These are phyloP conservation scores for Vicia villosa DNA, from an alignment of 306 rosid genomes.

Conservation along the genomic window DNA sequence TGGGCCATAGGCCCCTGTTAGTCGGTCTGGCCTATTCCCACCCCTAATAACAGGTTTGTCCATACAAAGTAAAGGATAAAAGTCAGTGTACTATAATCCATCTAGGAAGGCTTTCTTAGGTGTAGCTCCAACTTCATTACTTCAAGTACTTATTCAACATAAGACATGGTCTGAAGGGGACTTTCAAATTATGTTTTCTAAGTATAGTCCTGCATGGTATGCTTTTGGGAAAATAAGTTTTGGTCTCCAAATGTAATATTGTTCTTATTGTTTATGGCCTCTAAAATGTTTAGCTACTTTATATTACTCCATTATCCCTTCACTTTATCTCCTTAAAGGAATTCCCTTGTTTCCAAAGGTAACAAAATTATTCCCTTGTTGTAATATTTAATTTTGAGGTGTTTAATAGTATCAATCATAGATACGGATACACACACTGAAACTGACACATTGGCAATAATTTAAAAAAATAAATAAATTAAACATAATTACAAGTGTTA, in stretches of 20 bases:
- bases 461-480: no score
- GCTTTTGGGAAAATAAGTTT: slow-evolving; percentile 58
- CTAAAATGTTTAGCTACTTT: slow-evolving; percentile 53
- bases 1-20: no score
- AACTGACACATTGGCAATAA: no score
- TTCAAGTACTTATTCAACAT: slow-evolving; percentile 63
- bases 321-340: slow-evolving; percentile 65
- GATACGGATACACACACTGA: no score
- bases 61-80: slow-evolving; percentile 72
- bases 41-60: slow-evolving; percentile 72
- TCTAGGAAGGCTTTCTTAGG: slow-evolving; percentile 71
- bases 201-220: slow-evolving; percentile 61
- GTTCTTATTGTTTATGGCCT: slow-evolving; percentile 62
- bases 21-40: no score
- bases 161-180: slow-evolving; percentile 93
- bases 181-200: slow-evolving; percentile 59
- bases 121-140: slow-evolving; percentile 59
- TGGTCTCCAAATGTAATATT: slow-evolving; percentile 67
- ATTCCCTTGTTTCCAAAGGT: slow-evolving; percentile 77
- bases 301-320: slow-evolving; percentile 65
- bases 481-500: no score
- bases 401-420: no score
- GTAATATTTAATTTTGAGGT: no score
- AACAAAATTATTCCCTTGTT: slow-evolving; percentile 1
- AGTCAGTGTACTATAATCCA: slow-evolving; percentile 70